Base-by-base conservation (phyloP, 495 filamentous ascomycete species). In the Entonaema liquescens region DNA sequence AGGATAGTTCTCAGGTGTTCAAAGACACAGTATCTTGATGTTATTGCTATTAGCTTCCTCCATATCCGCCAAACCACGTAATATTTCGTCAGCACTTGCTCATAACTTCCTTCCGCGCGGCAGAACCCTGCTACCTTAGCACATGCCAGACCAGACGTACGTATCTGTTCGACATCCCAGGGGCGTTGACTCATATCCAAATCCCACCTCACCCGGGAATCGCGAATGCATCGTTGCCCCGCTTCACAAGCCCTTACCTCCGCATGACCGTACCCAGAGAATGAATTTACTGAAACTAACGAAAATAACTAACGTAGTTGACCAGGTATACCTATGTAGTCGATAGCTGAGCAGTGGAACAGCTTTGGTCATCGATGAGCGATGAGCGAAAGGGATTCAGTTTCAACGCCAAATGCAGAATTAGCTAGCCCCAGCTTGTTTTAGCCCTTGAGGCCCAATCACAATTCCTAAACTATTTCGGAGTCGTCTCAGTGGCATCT, bases 41-140 rank as follows among this genome's bases (percentile, higher is more conserved):
- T 67, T 68, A 62, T 65, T 68, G 44, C 61, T 61, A 57, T 50
- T 68, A 65, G 60, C 66, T 62, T 70, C 67, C 53, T 55, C 38
- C 44, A 60, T 28, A 40, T 50, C 62, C 62, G 50, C 28, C 50
- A 56, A 62, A 70, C 65, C 71, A 70, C 66, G 71, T 73, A 73
- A 73, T 73, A 65, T 73, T 70, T 73, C 71, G 71, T 73, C 71
- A 73, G 71, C 71, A 66, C 65, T 68, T 67, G 70, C 52, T 72
- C 62, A 70, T 70, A 53, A 63, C 44, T 19, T 62, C 64, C 49
- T 56, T 72, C 65, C 35, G 54, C 69, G 57, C 70, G 60, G 60
- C 42, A 58, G 55, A 65, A 65, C 53, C 57, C 61, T 72, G 59
- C 50, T 58, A 55, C 49, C 50, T 31, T 56, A 72, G 60, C 70